Conservation (phyloP, 2,329 filamentous ascomycete species). For the Colletotrichum karsti region DNA sequence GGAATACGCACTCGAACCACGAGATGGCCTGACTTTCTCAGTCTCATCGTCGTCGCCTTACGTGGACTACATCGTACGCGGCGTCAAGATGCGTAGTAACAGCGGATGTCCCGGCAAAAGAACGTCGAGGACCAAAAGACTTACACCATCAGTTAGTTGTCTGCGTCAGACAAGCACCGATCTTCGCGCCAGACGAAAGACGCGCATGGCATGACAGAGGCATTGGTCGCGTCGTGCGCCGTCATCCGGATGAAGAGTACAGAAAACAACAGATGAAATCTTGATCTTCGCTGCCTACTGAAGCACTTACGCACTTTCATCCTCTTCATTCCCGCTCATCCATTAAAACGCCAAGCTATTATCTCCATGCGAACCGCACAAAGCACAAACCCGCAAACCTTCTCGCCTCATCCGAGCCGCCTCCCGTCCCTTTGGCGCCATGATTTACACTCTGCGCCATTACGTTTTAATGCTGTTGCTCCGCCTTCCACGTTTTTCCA, state of each 20-base stretch:
- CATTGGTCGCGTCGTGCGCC: neutral
- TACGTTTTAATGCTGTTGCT: slow-evolving; percentile 4
- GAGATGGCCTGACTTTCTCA: neutral
- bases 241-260: neutral
- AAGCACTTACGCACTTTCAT: no score
- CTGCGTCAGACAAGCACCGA: neutral
- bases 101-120: neutral
- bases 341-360: neutral
- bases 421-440: neutral
- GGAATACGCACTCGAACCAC: neutral
- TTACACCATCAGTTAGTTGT: neutral
- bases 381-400: neutral
- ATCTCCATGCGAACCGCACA: neutral
- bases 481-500: neutral
- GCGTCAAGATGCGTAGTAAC: neutral
- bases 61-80: neutral
- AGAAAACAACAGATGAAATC: neutral
- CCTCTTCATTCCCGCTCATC: neutral
- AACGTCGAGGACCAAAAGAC: neutral
- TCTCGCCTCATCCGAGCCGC: neutral
- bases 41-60: neutral
- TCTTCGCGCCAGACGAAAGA: neutral
- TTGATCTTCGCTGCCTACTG: no score
- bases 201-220: neutral
- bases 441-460: slow-evolving; percentile 1